Evolutionary conservation across 2,329 filamentous ascomycete genomes (phyloP).

Genomic region (Aspergillus piperis): DNA sequence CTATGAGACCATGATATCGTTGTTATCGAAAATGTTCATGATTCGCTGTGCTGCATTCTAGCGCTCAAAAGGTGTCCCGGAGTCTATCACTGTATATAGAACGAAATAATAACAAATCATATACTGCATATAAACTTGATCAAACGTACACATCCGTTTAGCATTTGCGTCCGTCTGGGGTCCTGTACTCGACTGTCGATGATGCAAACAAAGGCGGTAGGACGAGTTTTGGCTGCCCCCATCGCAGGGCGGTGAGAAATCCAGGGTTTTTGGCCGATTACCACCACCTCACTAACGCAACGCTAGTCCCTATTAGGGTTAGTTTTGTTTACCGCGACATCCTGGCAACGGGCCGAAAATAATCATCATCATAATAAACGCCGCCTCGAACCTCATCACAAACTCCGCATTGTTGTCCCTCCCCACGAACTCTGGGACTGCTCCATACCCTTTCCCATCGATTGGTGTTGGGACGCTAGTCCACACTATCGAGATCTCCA

Average conservation of each 20-base stretch:
- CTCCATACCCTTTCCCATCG: not conserved
- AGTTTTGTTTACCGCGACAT: conserved; percentile 35
- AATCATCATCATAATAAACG: conserved; percentile 27
- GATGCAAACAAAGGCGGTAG: not conserved
- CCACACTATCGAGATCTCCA: not conserved
- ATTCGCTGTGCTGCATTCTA: not conserved
- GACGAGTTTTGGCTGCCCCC: not conserved
- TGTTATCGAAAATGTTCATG: not conserved
- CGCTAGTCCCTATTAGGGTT: conserved; percentile 23
- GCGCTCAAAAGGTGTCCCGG: conserved; percentile 12
- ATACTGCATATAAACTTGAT: too few species aligned
- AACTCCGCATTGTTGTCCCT: not conserved
- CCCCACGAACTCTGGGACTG: not conserved
- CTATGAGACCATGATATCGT: not conserved
- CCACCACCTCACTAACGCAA: conserved; percentile 10
- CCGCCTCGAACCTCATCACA: conserved; percentile 8
- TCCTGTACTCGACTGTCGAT: too few species aligned
- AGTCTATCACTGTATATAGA: not conserved
- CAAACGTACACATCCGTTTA: too few species aligned
- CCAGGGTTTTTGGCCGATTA: conserved; percentile 10
- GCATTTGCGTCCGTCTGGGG: too few species aligned
- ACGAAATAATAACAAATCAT: too few species aligned
- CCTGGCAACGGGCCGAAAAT: conserved; percentile 28
- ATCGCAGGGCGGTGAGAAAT: conserved; percentile 17
- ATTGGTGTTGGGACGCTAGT: not conserved